Percentiles rank a stretch among this genome's conserved stretches.
Evolutionary conservation across 2,329 filamentous ascomycete genomes (phyloP).

Genomic region (Plectosphaerella plurivora): DNA sequence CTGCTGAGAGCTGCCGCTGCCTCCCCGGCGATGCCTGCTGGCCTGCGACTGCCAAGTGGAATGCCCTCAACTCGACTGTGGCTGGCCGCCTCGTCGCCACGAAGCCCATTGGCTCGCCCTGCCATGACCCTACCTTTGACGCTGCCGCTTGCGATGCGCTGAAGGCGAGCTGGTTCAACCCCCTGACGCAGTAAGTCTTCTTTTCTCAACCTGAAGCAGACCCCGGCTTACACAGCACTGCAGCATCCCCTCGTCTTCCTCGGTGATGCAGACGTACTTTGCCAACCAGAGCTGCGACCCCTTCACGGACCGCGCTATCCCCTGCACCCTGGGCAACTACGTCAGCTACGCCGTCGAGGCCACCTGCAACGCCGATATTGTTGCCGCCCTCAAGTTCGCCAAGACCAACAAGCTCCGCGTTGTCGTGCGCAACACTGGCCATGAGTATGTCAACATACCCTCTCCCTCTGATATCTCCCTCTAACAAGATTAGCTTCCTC

Average conservation of each 20-base stretch:
- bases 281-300: conserved; percentile 33
- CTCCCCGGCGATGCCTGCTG: conserved; percentile 49
- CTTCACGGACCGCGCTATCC: conserved; percentile 29
- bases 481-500: conserved; percentile 15
- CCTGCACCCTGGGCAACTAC: conserved; percentile 41
- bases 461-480: not conserved
- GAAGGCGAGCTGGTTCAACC: conserved; percentile 26
- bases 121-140: conserved; percentile 45
- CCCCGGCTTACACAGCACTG: conserved; percentile 3
- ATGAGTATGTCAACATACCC: conserved; percentile 17
- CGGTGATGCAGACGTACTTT: conserved; percentile 34
- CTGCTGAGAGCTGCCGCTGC: conserved; percentile 32
- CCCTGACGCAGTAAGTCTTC: conserved; percentile 27
- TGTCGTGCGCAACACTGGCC: conserved; percentile 28
- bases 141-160: conserved; percentile 34
- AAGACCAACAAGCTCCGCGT: conserved; percentile 29
- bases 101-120: conserved; percentile 45
- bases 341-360: conserved; percentile 33
- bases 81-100: conserved; percentile 46
- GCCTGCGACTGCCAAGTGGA: conserved; percentile 44
- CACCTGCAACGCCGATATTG: conserved; percentile 22
- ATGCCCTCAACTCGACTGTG: conserved; percentile 44
- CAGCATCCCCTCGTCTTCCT: conserved; percentile 31
- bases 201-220: not conserved
- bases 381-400: conserved; percentile 25